These are phyloP conservation scores for Ogataea pilisensis DNA, from an alignment of 805 yeast genomes.

Conservation along the genomic window DNA sequence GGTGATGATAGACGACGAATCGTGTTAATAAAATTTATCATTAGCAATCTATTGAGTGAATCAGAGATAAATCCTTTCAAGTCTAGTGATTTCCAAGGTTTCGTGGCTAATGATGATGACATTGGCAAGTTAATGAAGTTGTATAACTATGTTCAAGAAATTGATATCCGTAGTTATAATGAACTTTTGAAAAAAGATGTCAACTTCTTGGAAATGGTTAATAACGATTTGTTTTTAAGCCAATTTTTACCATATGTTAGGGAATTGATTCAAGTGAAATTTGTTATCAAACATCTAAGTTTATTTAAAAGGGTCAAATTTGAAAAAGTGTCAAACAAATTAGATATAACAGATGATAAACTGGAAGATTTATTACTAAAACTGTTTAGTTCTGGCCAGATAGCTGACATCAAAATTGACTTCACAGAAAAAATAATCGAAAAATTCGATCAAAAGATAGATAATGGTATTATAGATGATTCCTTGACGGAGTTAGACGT, in stretches of 20 bases:
- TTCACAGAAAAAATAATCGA: slow-evolving; percentile 17
- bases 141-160: slow-evolving; percentile 24
- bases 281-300: slow-evolving; percentile 18
- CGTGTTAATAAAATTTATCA: slow-evolving; percentile 56
- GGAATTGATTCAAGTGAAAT: slow-evolving; percentile 23
- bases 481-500: slow-evolving; percentile 9
- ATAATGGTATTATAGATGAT: slow-evolving; percentile 6
- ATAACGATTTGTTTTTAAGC: slow-evolving; percentile 13
- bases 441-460: neutral
- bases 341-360: slow-evolving; percentile 16
- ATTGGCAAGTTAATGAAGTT: slow-evolving; percentile 24
- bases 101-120: slow-evolving; percentile 14
- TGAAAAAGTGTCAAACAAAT: slow-evolving; percentile 12
- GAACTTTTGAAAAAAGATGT: slow-evolving; percentile 10
- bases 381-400: slow-evolving; percentile 22
- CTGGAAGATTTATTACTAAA: slow-evolving; percentile 24
- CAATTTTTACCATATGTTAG: slow-evolving; percentile 24
- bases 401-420: slow-evolving; percentile 25
- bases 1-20: slow-evolving; percentile 58
- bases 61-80: slow-evolving; percentile 68
- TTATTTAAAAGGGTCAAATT: slow-evolving; percentile 23
- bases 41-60: slow-evolving; percentile 60
- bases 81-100: slow-evolving; percentile 57
- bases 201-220: slow-evolving; percentile 7
- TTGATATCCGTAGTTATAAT: slow-evolving; percentile 23